A percentile compares a stretch with the other conserved stretches of the same genome.
Evolutionary conservation across 2,329 filamentous ascomycete species (phyloP).

Genomic region (Penicillium aurantiogriseum): DNA sequence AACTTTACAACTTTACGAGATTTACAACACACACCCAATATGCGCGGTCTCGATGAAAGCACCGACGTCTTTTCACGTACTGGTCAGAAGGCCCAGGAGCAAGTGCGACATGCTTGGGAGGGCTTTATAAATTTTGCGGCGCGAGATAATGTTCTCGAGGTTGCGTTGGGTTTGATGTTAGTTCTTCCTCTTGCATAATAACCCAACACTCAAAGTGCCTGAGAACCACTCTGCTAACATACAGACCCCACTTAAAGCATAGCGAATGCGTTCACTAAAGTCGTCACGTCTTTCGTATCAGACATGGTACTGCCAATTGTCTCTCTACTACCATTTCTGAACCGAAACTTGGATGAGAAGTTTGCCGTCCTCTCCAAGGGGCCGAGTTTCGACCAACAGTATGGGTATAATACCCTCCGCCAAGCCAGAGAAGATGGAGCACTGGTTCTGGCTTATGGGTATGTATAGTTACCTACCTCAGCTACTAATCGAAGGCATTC

Average conservation of each 20-base stretch:
- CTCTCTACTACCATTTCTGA: conserved; percentile 66
- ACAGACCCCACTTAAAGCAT: conserved; percentile 43
- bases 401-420: conserved; percentile 67
- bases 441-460: conserved; percentile 70
- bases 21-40: too few species aligned
- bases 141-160: conserved; percentile 71
- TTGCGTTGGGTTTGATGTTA: conserved; percentile 73
- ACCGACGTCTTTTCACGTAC: conserved; percentile 36
- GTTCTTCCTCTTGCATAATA: neutral
- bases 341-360: conserved; percentile 71
- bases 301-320: conserved; percentile 69
- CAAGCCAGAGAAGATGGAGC: conserved; percentile 70
- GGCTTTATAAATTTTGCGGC: conserved; percentile 72
- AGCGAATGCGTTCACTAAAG: conserved; percentile 67
- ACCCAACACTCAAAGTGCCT: neutral
- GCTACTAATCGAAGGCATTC: neutral
- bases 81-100: conserved; percentile 42
- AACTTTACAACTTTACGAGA: too few species aligned
- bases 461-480: conserved; percentile 20
- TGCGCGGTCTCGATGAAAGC: conserved; percentile 32
- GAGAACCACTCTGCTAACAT: neutral
- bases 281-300: conserved; percentile 70
- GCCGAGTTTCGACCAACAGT: conserved; percentile 49
- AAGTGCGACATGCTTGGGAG: conserved; percentile 55
- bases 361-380: conserved; percentile 65